Evolutionary conservation across 345 rosid species (phyloP), one percentile per base, ranked within the genome.

Genomic region (thale cress (Arabidopsis thaliana)): DNA sequence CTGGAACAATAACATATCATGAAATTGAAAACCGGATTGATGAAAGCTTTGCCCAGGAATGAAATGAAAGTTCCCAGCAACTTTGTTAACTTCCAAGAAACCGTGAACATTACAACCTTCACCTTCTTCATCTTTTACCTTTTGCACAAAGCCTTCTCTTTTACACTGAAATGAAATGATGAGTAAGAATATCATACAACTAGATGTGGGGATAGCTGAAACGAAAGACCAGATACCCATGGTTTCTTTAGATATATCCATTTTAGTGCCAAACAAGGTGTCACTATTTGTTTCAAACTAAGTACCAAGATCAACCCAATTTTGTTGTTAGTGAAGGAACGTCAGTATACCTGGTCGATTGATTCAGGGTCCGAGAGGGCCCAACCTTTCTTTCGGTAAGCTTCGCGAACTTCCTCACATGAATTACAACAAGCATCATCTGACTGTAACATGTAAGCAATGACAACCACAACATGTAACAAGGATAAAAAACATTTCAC

Each of bases 361-460:
- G 85, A 20, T 77, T 88, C 90, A 11, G 84, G 82, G 83, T 90
- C 86, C 28, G 98, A 68, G 58, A 93, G 40, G 0, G 82, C 93
- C 98, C 98, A 90, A 38, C 98, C 96, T 84, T 87, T 93, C 77
- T 81, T 90, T 57, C 90, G 77, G 75, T 93, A 93, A 69, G 98
- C 98, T 72, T 88, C 96, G 68, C 85, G 98, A 79, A 93, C 98
- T 32, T 90, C 98, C 75, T 90, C 98, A 60, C 98, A 93, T 58
- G 87, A 65, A 80, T 90, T 90, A 75, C 98, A 93, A 59, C 96
- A 93, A 48, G 91, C 75, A 64, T 87, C 98, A 80, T 88, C 93
- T n/a, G 90, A 20, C 98, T 93, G 82, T 32, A n/a, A 59, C 36
- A 38, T 44, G 66, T 63, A 38, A 2, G 13, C 10, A 71, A 46